Base-by-base conservation (phyloP, 805 yeast genomes). In the Starmerella powellii region DNA sequence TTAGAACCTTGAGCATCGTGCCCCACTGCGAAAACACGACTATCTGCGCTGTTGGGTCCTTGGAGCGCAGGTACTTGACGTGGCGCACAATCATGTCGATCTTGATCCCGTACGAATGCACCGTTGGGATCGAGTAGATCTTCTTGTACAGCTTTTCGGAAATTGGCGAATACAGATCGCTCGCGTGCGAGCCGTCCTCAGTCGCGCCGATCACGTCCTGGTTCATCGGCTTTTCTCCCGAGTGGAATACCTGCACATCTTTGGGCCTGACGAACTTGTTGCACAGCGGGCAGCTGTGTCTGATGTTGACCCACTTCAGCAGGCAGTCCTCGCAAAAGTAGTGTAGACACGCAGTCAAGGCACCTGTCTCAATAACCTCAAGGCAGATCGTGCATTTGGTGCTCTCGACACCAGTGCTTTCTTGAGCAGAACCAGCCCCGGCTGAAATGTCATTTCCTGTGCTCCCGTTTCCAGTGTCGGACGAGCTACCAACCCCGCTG, bases 1-100 rank as follows among this genome's bases (percentile, higher is more conserved):
- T 76, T 23, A 91, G 58, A 17, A 84, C 68, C 31, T 67, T 69
- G 31, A 91, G 61, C 60, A 87, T 72, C 28, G 76, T 84, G 19
- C 76, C 69, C 87, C 94, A 88, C 58, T 87, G 97, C 16, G 96
- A 85, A 56, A 84, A 91, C 0, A 91, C 63, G 11, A 91, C 78
- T 33, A 88, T 78, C 60, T 91, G 96, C 4, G 79, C 83, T 0
- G 65, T 61, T 0, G 73, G 71, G 23, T 80, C 79, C 19, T 67
- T 61, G 3, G 66, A 56, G 39, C 74, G 72, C 39, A 88, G 62
- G 65, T 78, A 80, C 40, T 76, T 58, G 4, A 81, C 71, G 46
- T 83, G 85, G 52, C 78, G 73, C 8, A 86, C 70, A 31, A 88
- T 80, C 66, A 76, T 72, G 61, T 91, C 94, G 28, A 88, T 74